Evolutionary conservation across 2,329 filamentous ascomycete species (phyloP).

Genomic region (Chaetomium strumarium): DNA sequence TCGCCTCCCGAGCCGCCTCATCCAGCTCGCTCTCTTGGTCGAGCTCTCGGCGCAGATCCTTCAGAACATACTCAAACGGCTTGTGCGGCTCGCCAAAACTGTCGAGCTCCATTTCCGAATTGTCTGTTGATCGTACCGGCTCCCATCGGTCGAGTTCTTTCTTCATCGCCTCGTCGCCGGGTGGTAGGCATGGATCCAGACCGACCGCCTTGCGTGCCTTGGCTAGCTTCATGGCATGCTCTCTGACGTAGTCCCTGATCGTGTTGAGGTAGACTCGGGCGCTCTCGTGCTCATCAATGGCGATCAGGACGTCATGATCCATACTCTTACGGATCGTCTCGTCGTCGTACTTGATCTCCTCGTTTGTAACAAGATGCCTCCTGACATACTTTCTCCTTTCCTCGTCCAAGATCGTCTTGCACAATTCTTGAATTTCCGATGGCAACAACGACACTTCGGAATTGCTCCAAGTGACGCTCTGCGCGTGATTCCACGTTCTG

Average conservation of each 20-base stretch:
- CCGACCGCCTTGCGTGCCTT: conserved; percentile 47
- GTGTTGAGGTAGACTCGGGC: conserved; percentile 75
- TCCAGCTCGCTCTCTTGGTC: conserved; percentile 17
- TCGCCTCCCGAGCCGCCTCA: conserved; percentile 28
- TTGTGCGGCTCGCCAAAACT: conserved; percentile 1
- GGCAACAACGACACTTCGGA: conserved; percentile 67
- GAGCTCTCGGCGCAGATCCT: conserved; percentile 10
- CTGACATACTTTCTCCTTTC: conserved; percentile 61
- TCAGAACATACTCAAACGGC: conserved; percentile 9
- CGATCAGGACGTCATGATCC: conserved; percentile 50
- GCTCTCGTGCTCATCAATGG: conserved; percentile 74
- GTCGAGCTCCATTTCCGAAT: conserved; percentile 20
- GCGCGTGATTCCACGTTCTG: conserved; percentile 78
- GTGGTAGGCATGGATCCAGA: conserved; percentile 34
- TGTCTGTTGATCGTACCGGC: not conserved
- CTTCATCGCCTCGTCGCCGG: conserved; percentile 26
- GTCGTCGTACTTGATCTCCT: conserved; percentile 64
- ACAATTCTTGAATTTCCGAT: conserved; percentile 64
- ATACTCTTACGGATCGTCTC: conserved; percentile 20
- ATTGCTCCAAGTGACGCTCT: conserved; percentile 74
- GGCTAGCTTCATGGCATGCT: conserved; percentile 55
- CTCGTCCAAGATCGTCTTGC: conserved; percentile 59
- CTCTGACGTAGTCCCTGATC: conserved; percentile 65
- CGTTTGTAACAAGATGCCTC: conserved; percentile 55
- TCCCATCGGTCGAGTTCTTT: conserved; percentile 20